These are phyloP conservation scores for Botrytis sinoallii DNA, from an alignment of 2,329 filamentous ascomycete genomes.

Conservation along the genomic window DNA sequence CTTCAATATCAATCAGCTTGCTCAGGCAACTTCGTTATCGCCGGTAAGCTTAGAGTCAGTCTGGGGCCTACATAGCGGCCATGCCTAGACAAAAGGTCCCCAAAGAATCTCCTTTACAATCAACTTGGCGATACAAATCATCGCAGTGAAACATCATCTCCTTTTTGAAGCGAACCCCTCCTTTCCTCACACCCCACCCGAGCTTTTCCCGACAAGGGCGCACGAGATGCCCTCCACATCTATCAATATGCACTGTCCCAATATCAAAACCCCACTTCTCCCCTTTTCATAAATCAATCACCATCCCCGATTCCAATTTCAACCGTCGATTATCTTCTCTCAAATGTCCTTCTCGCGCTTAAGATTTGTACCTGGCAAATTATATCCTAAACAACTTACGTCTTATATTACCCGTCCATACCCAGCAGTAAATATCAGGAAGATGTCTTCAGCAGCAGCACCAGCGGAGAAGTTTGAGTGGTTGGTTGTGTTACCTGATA, in stretches of 20 bases:
- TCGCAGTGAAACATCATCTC: background rate
- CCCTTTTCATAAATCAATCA: background rate
- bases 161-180: conserved; percentile 10
- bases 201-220: background rate
- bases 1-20: background rate
- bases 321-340: background rate
- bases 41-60: background rate
- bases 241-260: background rate
- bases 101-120: background rate
- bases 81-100: background rate
- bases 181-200: background rate
- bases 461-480: conserved; percentile 54
- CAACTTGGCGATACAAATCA: background rate
- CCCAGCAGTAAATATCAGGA: background rate
- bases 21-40: background rate
- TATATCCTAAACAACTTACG: background rate
- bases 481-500: conserved; percentile 67
- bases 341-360: conserved; percentile 13
- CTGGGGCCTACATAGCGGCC: background rate
- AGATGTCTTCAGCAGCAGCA: conserved; percentile 20
- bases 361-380: background rate
- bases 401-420: background rate
- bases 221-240: background rate
- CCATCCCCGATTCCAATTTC: background rate
- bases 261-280: conserved; percentile 14